Evolutionary conservation across 2,329 filamentous ascomycete species (phyloP), one percentile per base, ranked within the genome.

Genomic region (Fusarium sp.): DNA sequence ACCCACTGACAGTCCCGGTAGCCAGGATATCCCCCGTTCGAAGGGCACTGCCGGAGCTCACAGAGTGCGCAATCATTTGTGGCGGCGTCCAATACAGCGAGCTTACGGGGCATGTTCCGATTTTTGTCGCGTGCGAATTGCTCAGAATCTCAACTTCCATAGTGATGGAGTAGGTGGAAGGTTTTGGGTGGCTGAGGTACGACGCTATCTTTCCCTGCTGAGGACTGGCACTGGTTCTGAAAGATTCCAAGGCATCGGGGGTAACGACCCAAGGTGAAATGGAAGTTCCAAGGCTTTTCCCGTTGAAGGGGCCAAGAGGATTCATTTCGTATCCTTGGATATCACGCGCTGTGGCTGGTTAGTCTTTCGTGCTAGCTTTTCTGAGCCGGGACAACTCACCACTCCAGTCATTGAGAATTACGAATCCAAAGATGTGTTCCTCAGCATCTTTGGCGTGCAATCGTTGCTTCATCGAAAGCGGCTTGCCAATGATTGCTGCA

Each of bases 261-360:
- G 88, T 89, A 4, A 91, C 77, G 12, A 91, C 79, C 89, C 89
- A 91, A 0, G 89, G 88, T 0, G 86, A 88, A 23, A 91, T 86
- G 1, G 83, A 84, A 0, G 88, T 91, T 7, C 83, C 85, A 44
- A 90, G 89, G 34, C 84, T 86, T 75, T 91, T 92, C 3, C 85
- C 84, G 53, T 90, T 89, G 55, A 91, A 83, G 0, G 89, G 89
- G 0, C 89, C 89, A 0, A 91, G 78, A 0, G 88, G 88, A 3
- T 80, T 81, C 88, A 91, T 90, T 70, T 91, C 89, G 23, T 88
- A 80, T 0, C 78, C 83, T 75, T 91, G 89, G 18, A 91, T 88
- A 73, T 91, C 89, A n/a, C 89, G 81, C 18, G 88, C 86, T 79
- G 56, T 60, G 7, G 3, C 2, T 0, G 3, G 10, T 75, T 8